Evolutionary conservation across 352 stramenopile genomes (phyloP).

Genomic region (Thalassiosira pacifica): DNA sequence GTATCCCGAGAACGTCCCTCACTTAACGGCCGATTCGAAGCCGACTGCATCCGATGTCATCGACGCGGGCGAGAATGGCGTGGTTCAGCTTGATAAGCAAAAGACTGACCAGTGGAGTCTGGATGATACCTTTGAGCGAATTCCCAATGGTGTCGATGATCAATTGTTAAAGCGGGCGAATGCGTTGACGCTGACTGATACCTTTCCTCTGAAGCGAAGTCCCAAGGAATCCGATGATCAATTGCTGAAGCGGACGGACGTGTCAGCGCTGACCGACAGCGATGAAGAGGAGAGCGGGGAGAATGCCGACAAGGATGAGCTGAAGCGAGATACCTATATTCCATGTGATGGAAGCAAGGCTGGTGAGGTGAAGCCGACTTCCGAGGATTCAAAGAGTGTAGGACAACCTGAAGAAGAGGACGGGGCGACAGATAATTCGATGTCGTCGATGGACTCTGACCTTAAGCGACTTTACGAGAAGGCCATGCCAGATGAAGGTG

Average conservation of each 20-base stretch:
- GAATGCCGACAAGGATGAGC: not conserved
- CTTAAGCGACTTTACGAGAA: conserved; percentile 24
- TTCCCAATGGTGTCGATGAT: not conserved
- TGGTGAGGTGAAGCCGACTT: not conserved
- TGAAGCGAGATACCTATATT: conserved; percentile 15
- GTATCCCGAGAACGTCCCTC: conserved; percentile 19
- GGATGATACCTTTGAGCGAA: conserved; percentile 13
- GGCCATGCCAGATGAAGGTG: conserved; percentile 35
- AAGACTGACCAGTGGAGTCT: conserved; percentile 1
- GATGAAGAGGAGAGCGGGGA: not conserved
- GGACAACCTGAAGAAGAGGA: not conserved
- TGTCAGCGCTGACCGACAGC: not conserved
- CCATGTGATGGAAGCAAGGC: not conserved
- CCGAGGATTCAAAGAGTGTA: not conserved
- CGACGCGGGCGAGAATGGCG: not conserved
- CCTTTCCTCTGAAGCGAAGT: conserved; percentile 16
- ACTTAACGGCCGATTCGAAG: conserved; percentile 8
- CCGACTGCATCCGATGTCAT: not conserved
- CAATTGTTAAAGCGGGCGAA: not conserved
- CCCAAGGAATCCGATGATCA: not conserved
- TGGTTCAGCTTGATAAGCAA: conserved; percentile 1
- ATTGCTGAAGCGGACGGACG: not conserved
- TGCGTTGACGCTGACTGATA: not conserved
- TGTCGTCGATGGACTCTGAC: not conserved
- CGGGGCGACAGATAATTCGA: not conserved